Conservation (phyloP, 2,329 filamentous ascomycete species). For the Penicillium sp. region DNA sequence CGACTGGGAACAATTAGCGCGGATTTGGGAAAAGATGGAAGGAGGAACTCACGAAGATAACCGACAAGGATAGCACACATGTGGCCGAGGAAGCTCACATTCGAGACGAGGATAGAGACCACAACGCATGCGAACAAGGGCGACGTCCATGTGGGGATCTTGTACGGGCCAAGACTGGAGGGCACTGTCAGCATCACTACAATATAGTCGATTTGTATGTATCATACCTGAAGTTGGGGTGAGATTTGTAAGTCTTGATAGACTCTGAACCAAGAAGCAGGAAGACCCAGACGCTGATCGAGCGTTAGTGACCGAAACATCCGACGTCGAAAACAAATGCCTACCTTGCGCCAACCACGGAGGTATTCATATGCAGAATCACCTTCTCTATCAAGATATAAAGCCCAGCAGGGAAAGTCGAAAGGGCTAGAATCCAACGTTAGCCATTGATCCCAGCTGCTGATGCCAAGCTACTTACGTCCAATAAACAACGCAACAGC, state of each 20-base stretch:
- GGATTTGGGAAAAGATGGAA: not conserved
- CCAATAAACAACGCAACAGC: slow-evolving; percentile 85
- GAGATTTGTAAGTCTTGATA: slow-evolving; percentile 75
- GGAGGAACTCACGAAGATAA: slow-evolving; percentile 67
- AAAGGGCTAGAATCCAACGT: slow-evolving; percentile 56
- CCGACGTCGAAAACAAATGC: slow-evolving; percentile 20
- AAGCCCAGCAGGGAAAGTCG: slow-evolving; percentile 73
- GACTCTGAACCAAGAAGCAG: slow-evolving; percentile 79
- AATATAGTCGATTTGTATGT: too few relatives aligned
- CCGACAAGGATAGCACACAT: slow-evolving; percentile 78
- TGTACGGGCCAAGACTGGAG: slow-evolving; percentile 53
- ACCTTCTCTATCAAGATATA: slow-evolving; percentile 77
- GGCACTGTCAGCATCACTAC: slow-evolving; percentile 22
- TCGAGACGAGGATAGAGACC: slow-evolving; percentile 71
- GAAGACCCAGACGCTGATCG: slow-evolving; percentile 83
- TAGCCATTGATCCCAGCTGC: slow-evolving; percentile 16
- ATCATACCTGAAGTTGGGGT: slow-evolving; percentile 66
- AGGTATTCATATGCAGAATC: slow-evolving; percentile 66
- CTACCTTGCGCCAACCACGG: slow-evolving; percentile 79
- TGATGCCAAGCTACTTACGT: slow-evolving; percentile 57
- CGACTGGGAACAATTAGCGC: slow-evolving; percentile 52
- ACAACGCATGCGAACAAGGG: slow-evolving; percentile 74
- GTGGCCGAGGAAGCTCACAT: slow-evolving; percentile 81
- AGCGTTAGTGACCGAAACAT: slow-evolving; percentile 11
- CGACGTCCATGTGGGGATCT: slow-evolving; percentile 89